Evolutionary conservation across 1,139 yeast genomes (phyloP), one percentile per base, ranked within the genome.

Genomic region (Saccharomyces pastorianus): DNA sequence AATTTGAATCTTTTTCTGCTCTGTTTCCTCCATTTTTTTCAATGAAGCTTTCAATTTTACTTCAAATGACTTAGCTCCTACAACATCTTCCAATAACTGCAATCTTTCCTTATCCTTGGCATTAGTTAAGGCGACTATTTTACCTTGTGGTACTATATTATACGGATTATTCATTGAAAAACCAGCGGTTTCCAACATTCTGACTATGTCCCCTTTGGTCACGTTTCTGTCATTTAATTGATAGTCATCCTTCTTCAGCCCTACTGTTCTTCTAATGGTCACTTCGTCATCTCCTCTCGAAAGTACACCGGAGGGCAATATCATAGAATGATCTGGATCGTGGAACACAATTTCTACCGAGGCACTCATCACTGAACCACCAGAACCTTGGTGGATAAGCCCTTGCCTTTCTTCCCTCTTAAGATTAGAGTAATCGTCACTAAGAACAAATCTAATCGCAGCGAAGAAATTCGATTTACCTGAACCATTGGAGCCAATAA

Each of bases 381-480:
- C 63, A 0, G 96, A 82, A 3, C 96, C 96, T 67, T 87, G 95
- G 63, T 91, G 96, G 51, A 91, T 85, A 56, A 91, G 74, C 1
- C 95, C 88, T 64, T 87, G 95, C 59, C 97, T 78, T 65, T 90
- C 96, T 63, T 90, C 96, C 58, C 95, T 76, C n/a, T 85, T 78
- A 83, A 91, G 80, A 66, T 88, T 87, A 2, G 89, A 85, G 68
- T 88, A 88, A 34, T 95, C 96, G 69, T 91, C 97, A 53, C 96
- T 86, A 46, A 93, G 72, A 8, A 91, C 98, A 71, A 91, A 95
- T 58, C 98, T 76, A 56, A 93, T 88, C 9, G 99, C 99, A 17
- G 96, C 93, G 70, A 93, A 93, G 72, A 95, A 88, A 70, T 93
- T 93, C 51, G 96, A 88, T 70, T 93, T 93, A 14, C 99, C 99